These are phyloP conservation scores for Hypsizygus marmoreus DNA, from an alignment of 768 basidiomycete genomes.

Conservation along the genomic window DNA sequence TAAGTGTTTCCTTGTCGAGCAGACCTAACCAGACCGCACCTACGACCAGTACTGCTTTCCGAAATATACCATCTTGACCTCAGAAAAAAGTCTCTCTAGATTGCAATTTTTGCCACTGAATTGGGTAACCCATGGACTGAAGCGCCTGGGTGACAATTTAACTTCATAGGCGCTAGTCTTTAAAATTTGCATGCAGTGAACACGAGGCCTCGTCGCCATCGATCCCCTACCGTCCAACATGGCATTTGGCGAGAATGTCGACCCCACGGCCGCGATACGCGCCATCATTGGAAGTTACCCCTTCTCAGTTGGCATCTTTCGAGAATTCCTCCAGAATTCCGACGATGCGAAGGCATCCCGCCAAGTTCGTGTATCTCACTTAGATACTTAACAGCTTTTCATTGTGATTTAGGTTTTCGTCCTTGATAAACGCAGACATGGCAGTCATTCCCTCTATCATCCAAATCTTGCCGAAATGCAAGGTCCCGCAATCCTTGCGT, in stretches of 20 bases:
- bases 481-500: constrained; percentile 49
- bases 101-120: too few relatives aligned
- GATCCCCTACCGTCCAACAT: constrained; percentile 3
- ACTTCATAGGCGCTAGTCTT: too few relatives aligned
- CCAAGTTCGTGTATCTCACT: constrained; percentile 33
- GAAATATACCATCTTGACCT: too few relatives aligned
- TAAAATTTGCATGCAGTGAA: not conserved
- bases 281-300: constrained; percentile 46
- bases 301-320: constrained; percentile 43
- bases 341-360: constrained; percentile 49
- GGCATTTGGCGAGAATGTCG: constrained; percentile 5
- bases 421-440: constrained; percentile 39
- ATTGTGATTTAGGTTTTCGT: constrained; percentile 37
- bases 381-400: not conserved
- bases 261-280: constrained; percentile 8
- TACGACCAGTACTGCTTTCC: too few relatives aligned
- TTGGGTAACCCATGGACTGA: too few relatives aligned
- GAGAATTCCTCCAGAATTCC: constrained; percentile 51
- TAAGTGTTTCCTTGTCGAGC: too few relatives aligned
- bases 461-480: constrained; percentile 30
- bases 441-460: constrained; percentile 24
- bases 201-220: not conserved
- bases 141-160: too few relatives aligned
- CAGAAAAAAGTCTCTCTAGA: too few relatives aligned
- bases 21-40: too few relatives aligned